These are phyloP conservation scores for Leccinum arenicola DNA, from an alignment of 768 basidiomycete genomes.

Conservation along the genomic window DNA sequence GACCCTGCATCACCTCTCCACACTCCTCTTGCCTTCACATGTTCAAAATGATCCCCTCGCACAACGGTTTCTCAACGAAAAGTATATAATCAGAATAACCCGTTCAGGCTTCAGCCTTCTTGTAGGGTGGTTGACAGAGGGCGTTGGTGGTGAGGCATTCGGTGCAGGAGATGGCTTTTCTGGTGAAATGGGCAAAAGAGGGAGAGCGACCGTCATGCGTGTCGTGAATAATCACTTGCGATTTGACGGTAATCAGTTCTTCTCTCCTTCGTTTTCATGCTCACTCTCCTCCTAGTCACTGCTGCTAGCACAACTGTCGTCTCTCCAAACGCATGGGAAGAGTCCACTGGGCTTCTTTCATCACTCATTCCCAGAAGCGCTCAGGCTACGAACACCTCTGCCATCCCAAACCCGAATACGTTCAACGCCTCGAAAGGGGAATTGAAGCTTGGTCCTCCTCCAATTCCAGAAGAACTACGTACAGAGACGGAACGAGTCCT, in stretches of 20 bases:
- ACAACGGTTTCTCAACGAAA: constrained; percentile 83
- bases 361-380: constrained; percentile 67
- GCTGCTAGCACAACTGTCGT: constrained; percentile 64
- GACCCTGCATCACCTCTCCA: constrained; percentile 75
- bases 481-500: constrained; percentile 77
- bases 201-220: constrained; percentile 85
- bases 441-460: constrained; percentile 83
- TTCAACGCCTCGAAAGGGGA: constrained; percentile 77
- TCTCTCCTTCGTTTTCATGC: constrained; percentile 10
- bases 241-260: constrained; percentile 68
- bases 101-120: constrained; percentile 89
- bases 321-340: constrained; percentile 72
- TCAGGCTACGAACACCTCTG: constrained; percentile 36
- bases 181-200: constrained; percentile 79
- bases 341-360: constrained; percentile 79
- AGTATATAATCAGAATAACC: constrained; percentile 87
- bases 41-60: constrained; percentile 81
- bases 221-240: constrained; percentile 93
- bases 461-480: constrained; percentile 75
- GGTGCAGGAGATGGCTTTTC: constrained; percentile 78
- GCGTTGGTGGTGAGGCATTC: constrained; percentile 79
- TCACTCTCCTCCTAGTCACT: constrained; percentile 51
- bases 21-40: constrained; percentile 78
- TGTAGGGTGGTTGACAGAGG: constrained; percentile 95
- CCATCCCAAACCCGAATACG: constrained; percentile 57